Evolutionary conservation across 257 asterid species (phyloP).

Genomic region (Jacaranda copaia): DNA sequence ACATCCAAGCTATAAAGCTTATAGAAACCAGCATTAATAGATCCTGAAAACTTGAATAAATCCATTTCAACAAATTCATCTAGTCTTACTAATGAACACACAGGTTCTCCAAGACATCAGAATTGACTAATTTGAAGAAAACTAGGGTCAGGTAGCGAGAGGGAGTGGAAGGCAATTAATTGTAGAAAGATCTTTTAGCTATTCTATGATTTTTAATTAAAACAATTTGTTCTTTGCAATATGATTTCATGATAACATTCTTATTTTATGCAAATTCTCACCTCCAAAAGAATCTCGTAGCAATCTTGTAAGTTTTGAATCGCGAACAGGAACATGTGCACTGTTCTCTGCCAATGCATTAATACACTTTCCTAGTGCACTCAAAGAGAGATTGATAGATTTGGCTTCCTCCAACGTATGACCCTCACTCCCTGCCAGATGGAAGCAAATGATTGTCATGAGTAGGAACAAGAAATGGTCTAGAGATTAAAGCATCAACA

Average conservation of each 20-base stretch:
- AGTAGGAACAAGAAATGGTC: conserved; percentile 6
- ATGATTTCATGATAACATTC: neutral
- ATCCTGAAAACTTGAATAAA: neutral
- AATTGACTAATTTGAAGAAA: no score
- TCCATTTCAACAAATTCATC: conserved; percentile 9
- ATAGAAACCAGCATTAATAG: neutral
- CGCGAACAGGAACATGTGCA: conserved; percentile 92
- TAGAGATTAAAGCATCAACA: conserved; percentile 20
- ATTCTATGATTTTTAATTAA: neutral
- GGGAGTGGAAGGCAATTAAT: no score
- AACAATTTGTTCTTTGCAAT: conserved; percentile 6
- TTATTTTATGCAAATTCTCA: conserved; percentile 36
- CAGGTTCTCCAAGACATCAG: neutral
- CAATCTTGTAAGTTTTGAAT: conserved; percentile 90
- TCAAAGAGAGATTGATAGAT: conserved; percentile 86
- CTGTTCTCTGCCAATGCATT: conserved; percentile 96
- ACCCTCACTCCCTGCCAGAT: conserved; percentile 83
- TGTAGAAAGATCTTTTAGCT: conserved; percentile 20
- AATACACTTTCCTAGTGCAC: conserved; percentile 91
- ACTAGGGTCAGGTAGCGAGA: no score
- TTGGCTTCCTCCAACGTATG: conserved; percentile 87
- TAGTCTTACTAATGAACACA: conserved; percentile 3
- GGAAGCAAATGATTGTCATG: conserved; percentile 28
- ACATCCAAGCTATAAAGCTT: neutral
- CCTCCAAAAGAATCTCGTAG: conserved; percentile 99